Percentiles rank a stretch among this genome's conserved stretches.
Conservation (phyloP, 192 early-diverging fungal genomes). For the Coemansia erecta region DNA sequence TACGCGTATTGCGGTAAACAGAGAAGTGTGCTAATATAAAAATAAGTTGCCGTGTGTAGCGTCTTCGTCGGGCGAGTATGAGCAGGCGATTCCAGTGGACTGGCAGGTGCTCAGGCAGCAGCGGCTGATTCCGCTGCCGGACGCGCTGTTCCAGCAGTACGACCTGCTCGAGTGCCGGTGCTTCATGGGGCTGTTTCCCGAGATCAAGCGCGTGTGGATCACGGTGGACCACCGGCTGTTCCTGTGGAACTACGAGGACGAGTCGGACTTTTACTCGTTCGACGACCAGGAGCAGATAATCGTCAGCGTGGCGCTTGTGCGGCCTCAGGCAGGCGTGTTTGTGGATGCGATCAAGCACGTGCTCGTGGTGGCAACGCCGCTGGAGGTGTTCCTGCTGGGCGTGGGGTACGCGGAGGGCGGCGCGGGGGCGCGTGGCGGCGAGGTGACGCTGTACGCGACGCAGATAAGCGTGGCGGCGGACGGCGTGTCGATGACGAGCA, state of each 20-base stretch:
- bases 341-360: slow-evolving; percentile 78
- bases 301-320: slow-evolving; percentile 76
- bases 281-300: slow-evolving; percentile 91
- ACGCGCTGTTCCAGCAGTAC: slow-evolving; percentile 75
- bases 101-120: slow-evolving; percentile 61
- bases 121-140: slow-evolving; percentile 67
- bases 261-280: slow-evolving; percentile 67
- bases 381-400: slow-evolving; percentile 81
- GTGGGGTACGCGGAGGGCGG: slow-evolving; percentile 55
- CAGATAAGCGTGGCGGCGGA: slow-evolving; percentile 79
- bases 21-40: slow-evolving; percentile 6
- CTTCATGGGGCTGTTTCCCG: slow-evolving; percentile 90
- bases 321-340: slow-evolving; percentile 77
- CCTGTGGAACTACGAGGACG: slow-evolving; percentile 88
- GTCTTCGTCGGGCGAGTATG: slow-evolving; percentile 58
- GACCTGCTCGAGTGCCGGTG: slow-evolving; percentile 70
- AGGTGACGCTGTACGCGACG: slow-evolving; percentile 75
- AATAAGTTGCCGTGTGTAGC: slow-evolving; percentile 26
- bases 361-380: slow-evolving; percentile 81
- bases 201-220: slow-evolving; percentile 89
- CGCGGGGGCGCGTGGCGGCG: slow-evolving; percentile 34
- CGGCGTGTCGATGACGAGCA: slow-evolving; percentile 74
- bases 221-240: slow-evolving; percentile 86
- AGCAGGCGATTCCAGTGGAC: slow-evolving; percentile 36
- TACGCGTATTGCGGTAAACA: slow-evolving; percentile 2